Conservation (phyloP, 768 basidiomycete genomes). For the Hygrocybe punicea region DNA sequence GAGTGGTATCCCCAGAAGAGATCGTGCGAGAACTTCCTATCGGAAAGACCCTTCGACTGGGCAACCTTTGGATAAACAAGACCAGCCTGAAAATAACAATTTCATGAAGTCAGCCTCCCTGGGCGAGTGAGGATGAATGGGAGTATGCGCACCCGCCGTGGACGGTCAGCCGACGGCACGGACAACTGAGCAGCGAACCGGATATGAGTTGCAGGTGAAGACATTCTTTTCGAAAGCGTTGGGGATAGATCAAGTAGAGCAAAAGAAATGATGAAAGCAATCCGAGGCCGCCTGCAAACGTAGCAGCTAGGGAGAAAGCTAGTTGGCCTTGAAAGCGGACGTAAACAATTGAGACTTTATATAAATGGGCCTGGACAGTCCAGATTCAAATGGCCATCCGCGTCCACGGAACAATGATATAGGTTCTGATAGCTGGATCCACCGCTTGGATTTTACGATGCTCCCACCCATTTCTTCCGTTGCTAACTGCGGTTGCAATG, state of each 20-base stretch:
- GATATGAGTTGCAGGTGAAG: neutral
- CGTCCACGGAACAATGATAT: no score
- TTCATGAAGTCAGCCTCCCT: neutral
- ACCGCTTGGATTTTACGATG: no score
- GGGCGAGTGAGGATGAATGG: neutral
- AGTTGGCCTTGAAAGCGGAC: no score
- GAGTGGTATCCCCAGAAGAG: constrained; percentile 31
- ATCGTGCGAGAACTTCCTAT: constrained; percentile 35
- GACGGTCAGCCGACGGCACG: neutral
- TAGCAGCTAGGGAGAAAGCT: no score
- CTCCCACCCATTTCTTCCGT: no score
- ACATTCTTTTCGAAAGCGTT: neutral
- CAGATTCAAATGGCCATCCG: no score
- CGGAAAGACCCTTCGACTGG: constrained; percentile 34
- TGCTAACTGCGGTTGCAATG: no score
- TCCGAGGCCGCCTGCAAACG: no score
- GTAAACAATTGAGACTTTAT: no score
- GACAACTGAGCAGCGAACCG: constrained; percentile 1
- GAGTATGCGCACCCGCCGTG: neutral
- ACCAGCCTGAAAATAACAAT: constrained; percentile 14
- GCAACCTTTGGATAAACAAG: constrained; percentile 42
- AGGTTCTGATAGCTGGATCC: neutral
- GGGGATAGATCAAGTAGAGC: neutral
- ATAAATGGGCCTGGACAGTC: no score
- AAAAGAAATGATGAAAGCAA: no score